Evolutionary conservation across 257 asterid species (phyloP).

Genomic region (Mentha longifolia): DNA sequence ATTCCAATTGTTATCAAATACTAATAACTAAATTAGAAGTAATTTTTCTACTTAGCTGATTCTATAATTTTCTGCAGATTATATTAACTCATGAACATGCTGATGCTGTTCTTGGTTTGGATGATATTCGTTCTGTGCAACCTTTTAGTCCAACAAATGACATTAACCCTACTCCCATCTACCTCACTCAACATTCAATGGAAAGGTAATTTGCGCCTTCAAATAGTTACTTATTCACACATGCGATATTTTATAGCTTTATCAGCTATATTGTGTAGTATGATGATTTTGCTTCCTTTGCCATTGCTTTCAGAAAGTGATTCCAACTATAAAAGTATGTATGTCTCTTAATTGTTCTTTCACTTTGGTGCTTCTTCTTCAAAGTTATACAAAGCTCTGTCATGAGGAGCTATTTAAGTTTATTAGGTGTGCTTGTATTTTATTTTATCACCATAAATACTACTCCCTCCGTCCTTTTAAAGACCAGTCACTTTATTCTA

Average conservation of each 20-base stretch:
- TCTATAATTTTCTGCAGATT: conserved; percentile 56
- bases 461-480: too few relatives aligned
- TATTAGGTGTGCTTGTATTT: conserved; percentile 16
- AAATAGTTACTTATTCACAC: conserved; percentile 1
- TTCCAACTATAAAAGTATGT: conserved; percentile 5
- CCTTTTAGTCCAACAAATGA: conserved; percentile 91
- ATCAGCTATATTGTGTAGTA: conserved; percentile 7
- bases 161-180: conserved; percentile 83
- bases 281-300: conserved; percentile 5
- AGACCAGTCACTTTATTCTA: too few relatives aligned
- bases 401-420: neutral
- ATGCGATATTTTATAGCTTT: conserved; percentile 13
- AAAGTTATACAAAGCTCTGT: conserved; percentile 6
- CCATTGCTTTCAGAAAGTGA: neutral
- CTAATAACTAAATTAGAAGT: conserved; percentile 3
- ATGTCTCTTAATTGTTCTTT: neutral
- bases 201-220: conserved; percentile 60
- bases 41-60: conserved; percentile 22
- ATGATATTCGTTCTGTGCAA: conserved; percentile 90
- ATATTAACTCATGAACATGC: conserved; percentile 98
- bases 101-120: conserved; percentile 98
- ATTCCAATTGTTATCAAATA: conserved; percentile 8
- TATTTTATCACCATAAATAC: neutral
- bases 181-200: conserved; percentile 77
- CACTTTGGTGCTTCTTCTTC: conserved; percentile 2